Percentiles rank a stretch among this genome's conserved stretches.
Evolutionary conservation across 345 rosid genomes (phyloP).

Genomic region (Luvunga scandens): DNA sequence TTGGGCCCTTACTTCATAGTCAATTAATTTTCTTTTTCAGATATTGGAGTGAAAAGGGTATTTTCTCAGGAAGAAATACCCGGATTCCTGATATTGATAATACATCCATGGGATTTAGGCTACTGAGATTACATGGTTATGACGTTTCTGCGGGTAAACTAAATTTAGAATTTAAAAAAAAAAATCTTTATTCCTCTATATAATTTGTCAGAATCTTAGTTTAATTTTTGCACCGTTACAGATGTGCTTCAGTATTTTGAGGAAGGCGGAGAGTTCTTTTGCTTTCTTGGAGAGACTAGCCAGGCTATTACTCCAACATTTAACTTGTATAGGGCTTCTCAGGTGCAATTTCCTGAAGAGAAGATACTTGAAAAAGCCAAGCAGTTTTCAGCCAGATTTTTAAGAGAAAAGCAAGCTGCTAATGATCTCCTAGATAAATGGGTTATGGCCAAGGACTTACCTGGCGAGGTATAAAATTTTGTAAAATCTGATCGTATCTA

Average conservation of each 20-base stretch:
- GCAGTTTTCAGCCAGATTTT: constrained; percentile 43
- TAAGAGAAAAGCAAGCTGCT: constrained; percentile 53
- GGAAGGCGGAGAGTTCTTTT: constrained; percentile 61
- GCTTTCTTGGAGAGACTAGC: constrained; percentile 73
- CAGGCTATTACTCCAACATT: constrained; percentile 81
- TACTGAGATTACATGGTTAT: constrained; percentile 68
- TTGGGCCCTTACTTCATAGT: too few relatives aligned
- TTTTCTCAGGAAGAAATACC: constrained; percentile 83
- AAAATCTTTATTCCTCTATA: too few relatives aligned
- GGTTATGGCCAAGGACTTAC: too few relatives aligned
- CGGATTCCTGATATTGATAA: constrained; percentile 76
- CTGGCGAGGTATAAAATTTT: too few relatives aligned
- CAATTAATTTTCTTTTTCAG: constrained; percentile 30
- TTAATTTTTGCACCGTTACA: constrained; percentile 4
- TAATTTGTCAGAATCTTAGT: too few relatives aligned
- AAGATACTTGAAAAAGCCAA: constrained; percentile 63
- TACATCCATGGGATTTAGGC: constrained; percentile 89
- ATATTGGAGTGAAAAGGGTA: constrained; percentile 77
- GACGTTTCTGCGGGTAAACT: constrained; percentile 68
- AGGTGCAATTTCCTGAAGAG: constrained; percentile 65
- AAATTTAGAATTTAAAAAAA: neutral
- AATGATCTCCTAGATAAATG: neutral
- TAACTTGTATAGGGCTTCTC: constrained; percentile 87
- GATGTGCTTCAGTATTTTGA: constrained; percentile 73
- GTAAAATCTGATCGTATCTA: too few relatives aligned